Base-by-base conservation (phyloP, 2,329 filamentous ascomycete genomes). In the Cladosporium sphaerospermum region DNA sequence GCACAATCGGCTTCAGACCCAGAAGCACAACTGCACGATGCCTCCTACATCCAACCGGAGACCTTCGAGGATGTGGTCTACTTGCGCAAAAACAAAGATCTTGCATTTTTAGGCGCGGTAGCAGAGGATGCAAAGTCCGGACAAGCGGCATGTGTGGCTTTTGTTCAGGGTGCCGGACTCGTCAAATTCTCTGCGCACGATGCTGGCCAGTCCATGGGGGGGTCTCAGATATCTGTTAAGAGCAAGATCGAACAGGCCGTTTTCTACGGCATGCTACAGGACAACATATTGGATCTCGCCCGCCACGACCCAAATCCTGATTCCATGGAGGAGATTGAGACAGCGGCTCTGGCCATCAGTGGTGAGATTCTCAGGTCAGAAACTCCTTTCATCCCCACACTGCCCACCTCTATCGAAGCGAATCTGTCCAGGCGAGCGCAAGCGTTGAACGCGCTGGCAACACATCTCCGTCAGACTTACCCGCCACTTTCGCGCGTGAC, bases 231-330 rank as follows among this genome's bases (percentile, higher is more conserved):
- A 13, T 91, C 88, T 1, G 87, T 89, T 6, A 93, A 89, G 71
- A 88, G 84, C 71, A 96, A 93, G 70, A 78, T 99, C 39, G 89
- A 96, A 65, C 91, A 99, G 71, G 91, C 91, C 2, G 87, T 97
- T 1, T 97, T 96, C 71, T 97, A 89, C 66, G 91, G 91, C 2
- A 83, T 82, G 45, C 83, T 88, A 65, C 64, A 64, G 34, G 83
- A 88, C 63, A 97, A 90, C 62, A 87, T 92, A n/a, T 73, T 99
- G n/a, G 84, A 90, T 57, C 89, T 99, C 62, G 81, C 85, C 41
- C 80, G 84, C 41, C 81, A 82, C 57, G 76, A 81, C 37, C 82
- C 84, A 52, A 56, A 51, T 13, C 76, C 79, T 3, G 95, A 93
- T 59, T 76, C 82, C 0, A 71, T 79, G 14, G 75, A 81, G 19